Evolutionary conservation across 768 basidiomycete species (phyloP).

Genomic region (Agaricus blazei): DNA sequence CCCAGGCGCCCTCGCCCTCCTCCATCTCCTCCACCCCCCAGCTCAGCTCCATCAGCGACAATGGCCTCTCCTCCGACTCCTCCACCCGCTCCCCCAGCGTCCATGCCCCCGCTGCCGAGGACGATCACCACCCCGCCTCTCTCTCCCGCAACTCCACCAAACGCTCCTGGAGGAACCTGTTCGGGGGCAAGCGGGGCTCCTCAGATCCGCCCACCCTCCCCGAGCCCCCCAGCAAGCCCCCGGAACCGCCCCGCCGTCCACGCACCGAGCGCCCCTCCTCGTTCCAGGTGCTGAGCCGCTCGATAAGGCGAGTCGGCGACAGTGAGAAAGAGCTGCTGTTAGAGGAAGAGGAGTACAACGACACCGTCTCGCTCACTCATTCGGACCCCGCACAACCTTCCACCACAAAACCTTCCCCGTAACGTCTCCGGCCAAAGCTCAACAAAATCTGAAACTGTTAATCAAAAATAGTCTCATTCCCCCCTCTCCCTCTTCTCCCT

Average conservation of each 20-base stretch:
- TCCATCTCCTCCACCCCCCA: conserved; percentile 24
- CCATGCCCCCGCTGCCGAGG: conserved; percentile 56
- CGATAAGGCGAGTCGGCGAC: not conserved
- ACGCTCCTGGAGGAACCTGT: conserved; percentile 52
- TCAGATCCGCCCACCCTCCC: conserved; percentile 15
- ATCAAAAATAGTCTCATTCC: conserved; percentile 43
- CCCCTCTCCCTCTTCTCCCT: conserved; percentile 41
- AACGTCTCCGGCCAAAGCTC: conserved; percentile 25
- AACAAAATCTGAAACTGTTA: conserved; percentile 34
- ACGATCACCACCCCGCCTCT: conserved; percentile 33
- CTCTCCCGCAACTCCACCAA: conserved; percentile 33
- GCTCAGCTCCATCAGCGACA: conserved; percentile 31
- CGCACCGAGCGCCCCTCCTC: conserved; percentile 2
- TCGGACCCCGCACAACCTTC: conserved; percentile 6
- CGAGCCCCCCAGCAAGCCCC: conserved; percentile 13
- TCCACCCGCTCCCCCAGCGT: conserved; percentile 57
- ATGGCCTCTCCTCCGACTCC: conserved; percentile 49
- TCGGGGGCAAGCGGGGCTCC: conserved; percentile 31
- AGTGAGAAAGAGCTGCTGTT: not conserved
- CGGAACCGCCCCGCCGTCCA: too few relatives aligned
- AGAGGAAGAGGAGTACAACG: conserved; percentile 25
- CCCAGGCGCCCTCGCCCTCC: conserved; percentile 17
- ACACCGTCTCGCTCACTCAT: conserved; percentile 16
- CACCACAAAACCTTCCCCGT: conserved; percentile 15
- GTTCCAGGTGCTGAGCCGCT: not conserved